Evolutionary conservation across 2,329 filamentous ascomycete species (phyloP).

Genomic region (Emergomyces pasteurianus): DNA sequence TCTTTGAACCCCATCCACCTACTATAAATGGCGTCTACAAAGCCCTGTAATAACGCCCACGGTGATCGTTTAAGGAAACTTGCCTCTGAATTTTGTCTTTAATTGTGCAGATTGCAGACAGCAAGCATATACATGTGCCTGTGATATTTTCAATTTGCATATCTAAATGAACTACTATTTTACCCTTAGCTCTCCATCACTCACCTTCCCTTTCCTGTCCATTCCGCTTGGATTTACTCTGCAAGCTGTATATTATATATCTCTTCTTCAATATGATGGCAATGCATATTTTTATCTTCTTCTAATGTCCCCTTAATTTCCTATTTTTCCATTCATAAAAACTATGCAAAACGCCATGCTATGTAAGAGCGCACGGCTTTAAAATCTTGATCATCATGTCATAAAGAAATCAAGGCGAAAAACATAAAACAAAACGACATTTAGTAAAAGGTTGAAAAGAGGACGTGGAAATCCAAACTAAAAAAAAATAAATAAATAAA

Average conservation of each 20-base stretch:
- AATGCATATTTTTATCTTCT: background rate
- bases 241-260: background rate
- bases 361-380: background rate
- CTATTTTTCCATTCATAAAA: background rate
- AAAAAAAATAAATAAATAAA: background rate
- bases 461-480: background rate
- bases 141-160: no score
- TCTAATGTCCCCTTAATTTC: background rate
- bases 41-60: background rate
- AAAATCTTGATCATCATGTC: background rate
- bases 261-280: background rate
- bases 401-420: background rate
- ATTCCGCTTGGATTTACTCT: background rate
- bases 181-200: no score
- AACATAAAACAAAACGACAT: background rate
- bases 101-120: no score
- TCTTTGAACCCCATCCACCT: background rate
- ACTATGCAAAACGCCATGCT: background rate
- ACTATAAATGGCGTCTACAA: background rate
- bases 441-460: background rate
- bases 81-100: no score
- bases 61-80: background rate
- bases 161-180: no score
- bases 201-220: background rate
- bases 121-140: no score